Conservation (phyloP, 1,284 basidiomycete species). For the Austroboletus rostrupii region DNA sequence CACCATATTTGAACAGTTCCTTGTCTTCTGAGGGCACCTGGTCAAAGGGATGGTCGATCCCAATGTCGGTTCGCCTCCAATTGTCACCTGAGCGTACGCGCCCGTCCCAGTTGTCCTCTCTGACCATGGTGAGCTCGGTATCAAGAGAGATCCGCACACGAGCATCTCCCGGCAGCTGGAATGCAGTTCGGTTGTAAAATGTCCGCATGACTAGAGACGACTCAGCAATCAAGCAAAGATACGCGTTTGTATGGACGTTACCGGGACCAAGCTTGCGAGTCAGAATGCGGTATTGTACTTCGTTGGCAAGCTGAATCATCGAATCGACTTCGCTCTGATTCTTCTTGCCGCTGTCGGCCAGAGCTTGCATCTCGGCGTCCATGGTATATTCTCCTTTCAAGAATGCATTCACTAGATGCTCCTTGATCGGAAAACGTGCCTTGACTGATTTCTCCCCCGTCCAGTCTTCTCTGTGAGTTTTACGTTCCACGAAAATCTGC, state of each 20-base stretch:
- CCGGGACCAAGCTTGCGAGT: conserved; percentile 83
- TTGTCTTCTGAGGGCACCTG: conserved; percentile 78
- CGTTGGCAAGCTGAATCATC: conserved; percentile 95
- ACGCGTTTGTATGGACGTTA: conserved; percentile 30
- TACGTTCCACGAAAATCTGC: conserved; percentile 96
- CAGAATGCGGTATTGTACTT: conserved; percentile 90
- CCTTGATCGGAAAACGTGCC: conserved; percentile 95
- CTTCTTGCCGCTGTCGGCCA: conserved; percentile 93
- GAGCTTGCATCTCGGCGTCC: conserved; percentile 89
- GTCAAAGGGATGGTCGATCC: conserved; percentile 89
- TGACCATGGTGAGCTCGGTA: conserved; percentile 90
- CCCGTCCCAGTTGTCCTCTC: conserved; percentile 98
- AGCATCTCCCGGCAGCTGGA: conserved; percentile 97
- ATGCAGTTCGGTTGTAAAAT: conserved; percentile 99
- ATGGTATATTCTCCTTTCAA: conserved; percentile 88
- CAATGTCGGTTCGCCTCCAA: conserved; percentile 93
- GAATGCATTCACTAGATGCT: conserved; percentile 92
- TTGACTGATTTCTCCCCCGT: conserved; percentile 99
- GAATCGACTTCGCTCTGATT: conserved; percentile 87
- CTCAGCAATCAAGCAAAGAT: conserved; percentile 3
- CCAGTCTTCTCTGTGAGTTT: conserved; percentile 99
- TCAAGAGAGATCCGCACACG: conserved; percentile 97
- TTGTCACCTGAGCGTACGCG: conserved; percentile 74
- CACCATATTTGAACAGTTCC: conserved; percentile 91
- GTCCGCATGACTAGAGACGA: conserved; percentile 77